Conservation (phyloP, 768 basidiomycete species). For the Kwoniella botswanensis region DNA sequence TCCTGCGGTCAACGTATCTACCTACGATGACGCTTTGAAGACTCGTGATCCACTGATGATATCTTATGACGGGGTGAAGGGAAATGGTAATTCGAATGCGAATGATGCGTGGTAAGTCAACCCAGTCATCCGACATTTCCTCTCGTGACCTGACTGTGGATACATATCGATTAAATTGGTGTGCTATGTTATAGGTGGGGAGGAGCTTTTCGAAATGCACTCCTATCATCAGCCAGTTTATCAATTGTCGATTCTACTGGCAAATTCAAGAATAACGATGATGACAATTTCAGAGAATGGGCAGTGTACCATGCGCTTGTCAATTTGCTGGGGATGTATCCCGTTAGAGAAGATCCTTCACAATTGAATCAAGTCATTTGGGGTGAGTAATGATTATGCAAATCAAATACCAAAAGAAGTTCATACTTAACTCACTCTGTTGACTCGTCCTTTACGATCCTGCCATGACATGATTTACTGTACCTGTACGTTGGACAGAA, state of each 20-base stretch:
- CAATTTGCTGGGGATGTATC: neutral
- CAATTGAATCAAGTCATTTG: neutral
- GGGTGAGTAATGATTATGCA: neutral
- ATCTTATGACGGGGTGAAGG: neutral
- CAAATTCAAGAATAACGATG: neutral
- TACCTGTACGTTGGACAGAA: neutral
- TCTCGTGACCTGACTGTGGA: neutral
- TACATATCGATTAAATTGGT: neutral
- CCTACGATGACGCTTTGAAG: neutral
- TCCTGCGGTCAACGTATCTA: neutral
- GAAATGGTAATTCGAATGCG: neutral
- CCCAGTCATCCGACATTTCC: neutral
- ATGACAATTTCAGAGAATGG: neutral
- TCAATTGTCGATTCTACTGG: neutral
- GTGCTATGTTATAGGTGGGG: slow-evolving; percentile 4
- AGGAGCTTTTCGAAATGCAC: slow-evolving; percentile 2
- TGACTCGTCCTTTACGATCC: too few relatives aligned
- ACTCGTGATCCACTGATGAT: neutral
- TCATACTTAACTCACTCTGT: too few relatives aligned
- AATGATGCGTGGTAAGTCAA: slow-evolving; percentile 10
- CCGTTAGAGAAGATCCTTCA: slow-evolving; percentile 5
- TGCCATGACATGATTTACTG: too few relatives aligned
- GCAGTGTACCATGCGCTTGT: neutral
- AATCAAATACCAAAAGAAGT: neutral
- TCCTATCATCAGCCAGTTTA: neutral